A percentile compares a stretch with the other conserved stretches of the same genome.
Evolutionary conservation across 1,284 basidiomycete genomes (phyloP).

Genomic region (Thecaphora thlaspeos): DNA sequence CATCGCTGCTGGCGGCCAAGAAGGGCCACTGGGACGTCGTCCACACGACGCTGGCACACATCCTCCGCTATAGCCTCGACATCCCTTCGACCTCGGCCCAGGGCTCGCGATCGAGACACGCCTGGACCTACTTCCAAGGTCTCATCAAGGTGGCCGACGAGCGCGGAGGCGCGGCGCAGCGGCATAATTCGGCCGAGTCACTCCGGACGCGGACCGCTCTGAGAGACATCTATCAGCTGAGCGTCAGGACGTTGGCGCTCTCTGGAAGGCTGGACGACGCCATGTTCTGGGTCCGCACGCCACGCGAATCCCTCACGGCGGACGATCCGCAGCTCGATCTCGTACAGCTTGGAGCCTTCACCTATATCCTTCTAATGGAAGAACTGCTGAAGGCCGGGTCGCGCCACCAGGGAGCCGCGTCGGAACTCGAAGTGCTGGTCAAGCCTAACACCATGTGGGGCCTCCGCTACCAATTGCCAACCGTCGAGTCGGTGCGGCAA

Average conservation of each 20-base stretch:
- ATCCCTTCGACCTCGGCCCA: background rate
- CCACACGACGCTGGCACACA: slow-evolving; percentile 18
- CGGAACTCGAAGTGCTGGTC: too few species aligned
- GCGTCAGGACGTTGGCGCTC: slow-evolving; percentile 22
- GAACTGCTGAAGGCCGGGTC: too few species aligned
- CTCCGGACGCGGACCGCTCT: background rate
- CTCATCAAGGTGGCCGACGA: background rate
- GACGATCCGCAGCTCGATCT: too few species aligned
- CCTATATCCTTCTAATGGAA: too few species aligned
- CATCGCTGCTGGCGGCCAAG: slow-evolving; percentile 16
- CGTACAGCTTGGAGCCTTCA: too few species aligned
- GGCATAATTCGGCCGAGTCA: too few species aligned
- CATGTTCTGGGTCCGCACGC: slow-evolving; percentile 8
- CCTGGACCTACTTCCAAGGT: background rate
- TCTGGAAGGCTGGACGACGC: slow-evolving; percentile 27
- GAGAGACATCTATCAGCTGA: slow-evolving; percentile 20
- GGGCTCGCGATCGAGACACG: background rate
- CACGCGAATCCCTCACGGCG: background rate
- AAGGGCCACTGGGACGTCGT: slow-evolving; percentile 20
- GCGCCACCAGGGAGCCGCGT: too few species aligned
- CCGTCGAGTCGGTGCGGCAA: too few species aligned
- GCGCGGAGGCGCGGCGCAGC: too few species aligned
- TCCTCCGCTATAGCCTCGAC: slow-evolving; percentile 13
- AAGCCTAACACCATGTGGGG: too few species aligned
- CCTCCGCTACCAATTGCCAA: too few species aligned